Evolutionary conservation across 2,329 filamentous ascomycete genomes (phyloP), one percentile per base, ranked within the genome.

Genomic region (Penicillium olsonii): DNA sequence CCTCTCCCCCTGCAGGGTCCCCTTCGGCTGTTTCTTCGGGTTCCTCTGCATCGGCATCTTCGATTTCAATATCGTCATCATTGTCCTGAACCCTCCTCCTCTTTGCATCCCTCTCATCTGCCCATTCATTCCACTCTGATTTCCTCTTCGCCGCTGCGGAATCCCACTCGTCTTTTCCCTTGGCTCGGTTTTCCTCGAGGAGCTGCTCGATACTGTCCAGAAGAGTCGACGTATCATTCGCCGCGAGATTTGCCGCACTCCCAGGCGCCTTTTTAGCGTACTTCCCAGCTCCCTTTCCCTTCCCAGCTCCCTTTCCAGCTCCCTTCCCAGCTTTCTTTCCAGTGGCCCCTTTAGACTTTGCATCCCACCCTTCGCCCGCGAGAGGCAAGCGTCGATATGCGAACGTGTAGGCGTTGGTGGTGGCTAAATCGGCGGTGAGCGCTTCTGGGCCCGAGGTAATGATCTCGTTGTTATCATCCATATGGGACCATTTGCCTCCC

Each of bases 401-500:
- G 40, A 64, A 53, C 6, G 64, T 33, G 33, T 59, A 59, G 14
- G 51, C 48, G 20, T 51, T 18, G 1, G 4, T 17, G 45, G 10
- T 37, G n/a, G 6, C 2, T 2, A 3, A 6, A 10, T 8, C 22
- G 3, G 14, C 6, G 4, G 2, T n/a, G 11, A 12, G 15, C 31
- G 6, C 15, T 24, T 4, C 18, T 52, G 11, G 10, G 9, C 2
- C 2, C 31, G 17, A 26, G 22, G 37, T 9, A 5, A 3, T 44
- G 18, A n/a, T 18, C 11, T 18, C 3, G n/a, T 10, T 14, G 29
- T 2, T 12, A n/a, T 31, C 29, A n/a, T 31, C 35, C 11, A 61
- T 29, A 8, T 49, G 11, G 4, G 38, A 46, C 65, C 64, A 67
- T 17, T 38, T 19, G 4, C 27, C 39, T 14, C 42, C 41, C 10